These are phyloP conservation scores for Ophiostoma himal-ulmi DNA, from an alignment of 2,329 filamentous ascomycete species.

Conservation along the genomic window DNA sequence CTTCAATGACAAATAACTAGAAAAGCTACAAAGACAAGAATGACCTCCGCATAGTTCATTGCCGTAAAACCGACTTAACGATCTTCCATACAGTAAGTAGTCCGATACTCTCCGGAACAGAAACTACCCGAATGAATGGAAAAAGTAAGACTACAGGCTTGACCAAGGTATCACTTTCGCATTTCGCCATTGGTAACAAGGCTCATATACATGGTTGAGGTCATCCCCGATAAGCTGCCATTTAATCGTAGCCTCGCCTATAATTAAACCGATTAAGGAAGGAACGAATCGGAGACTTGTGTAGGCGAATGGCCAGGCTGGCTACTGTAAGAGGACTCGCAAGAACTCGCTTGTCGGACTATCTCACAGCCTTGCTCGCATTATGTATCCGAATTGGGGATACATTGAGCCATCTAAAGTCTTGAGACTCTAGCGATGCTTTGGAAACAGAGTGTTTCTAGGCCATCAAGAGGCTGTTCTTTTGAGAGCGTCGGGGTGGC, in stretches of 20 bases:
- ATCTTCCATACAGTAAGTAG: neutral
- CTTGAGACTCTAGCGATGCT: neutral
- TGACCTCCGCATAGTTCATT: neutral
- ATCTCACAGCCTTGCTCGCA: neutral
- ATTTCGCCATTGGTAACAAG: neutral
- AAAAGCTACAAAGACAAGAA: neutral
- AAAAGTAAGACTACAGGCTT: neutral
- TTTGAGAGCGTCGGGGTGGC: neutral
- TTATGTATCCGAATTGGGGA: neutral
- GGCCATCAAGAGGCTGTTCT: neutral
- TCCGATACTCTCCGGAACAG: neutral
- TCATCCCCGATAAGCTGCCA: neutral
- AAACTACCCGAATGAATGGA: neutral
- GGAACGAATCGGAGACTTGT: neutral
- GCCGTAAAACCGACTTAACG: neutral
- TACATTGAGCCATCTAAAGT: neutral
- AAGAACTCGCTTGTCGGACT: neutral
- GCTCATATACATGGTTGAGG: neutral
- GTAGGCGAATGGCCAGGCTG: slow-evolving; percentile 1
- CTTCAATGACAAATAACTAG: neutral
- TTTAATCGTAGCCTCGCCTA: neutral
- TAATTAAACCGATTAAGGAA: neutral
- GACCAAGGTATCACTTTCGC: neutral
- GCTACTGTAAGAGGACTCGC: neutral
- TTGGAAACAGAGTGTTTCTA: neutral